A percentile compares a stretch with the other conserved stretches of the same genome.
Conservation (phyloP, 495 filamentous ascomycete species). For the Bacidia rubella region DNA sequence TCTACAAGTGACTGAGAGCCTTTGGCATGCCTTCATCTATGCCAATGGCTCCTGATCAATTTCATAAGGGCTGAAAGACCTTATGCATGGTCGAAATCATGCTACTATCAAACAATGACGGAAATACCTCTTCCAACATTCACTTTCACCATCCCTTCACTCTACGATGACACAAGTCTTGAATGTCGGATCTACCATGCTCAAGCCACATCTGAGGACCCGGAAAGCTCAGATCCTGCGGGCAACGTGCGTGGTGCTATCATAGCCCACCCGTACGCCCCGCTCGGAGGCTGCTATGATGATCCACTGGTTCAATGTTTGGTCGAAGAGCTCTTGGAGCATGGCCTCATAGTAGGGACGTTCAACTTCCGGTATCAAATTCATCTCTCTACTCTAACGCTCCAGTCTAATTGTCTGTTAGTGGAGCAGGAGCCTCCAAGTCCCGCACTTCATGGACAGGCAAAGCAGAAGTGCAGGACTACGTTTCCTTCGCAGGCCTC, state of each 20-base stretch:
- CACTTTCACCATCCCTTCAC: constrained; percentile 67
- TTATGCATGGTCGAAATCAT: not conserved
- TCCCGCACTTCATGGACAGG: constrained; percentile 78
- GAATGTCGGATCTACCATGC: constrained; percentile 61
- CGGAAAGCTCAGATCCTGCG: constrained; percentile 1
- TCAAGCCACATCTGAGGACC: not conserved
- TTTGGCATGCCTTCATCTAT: no score
- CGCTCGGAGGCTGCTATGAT: constrained; percentile 74
- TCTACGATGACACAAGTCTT: constrained; percentile 61
- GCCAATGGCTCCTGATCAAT: no score
- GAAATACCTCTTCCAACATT: constrained; percentile 43
- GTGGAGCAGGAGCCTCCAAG: constrained; percentile 63
- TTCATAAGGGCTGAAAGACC: no score
- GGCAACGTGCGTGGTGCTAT: constrained; percentile 52
- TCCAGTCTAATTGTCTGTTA: constrained; percentile 20
- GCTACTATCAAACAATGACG: constrained; percentile 2
- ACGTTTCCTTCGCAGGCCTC: constrained; percentile 65
- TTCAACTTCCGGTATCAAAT: constrained; percentile 77
- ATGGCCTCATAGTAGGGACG: constrained; percentile 65
- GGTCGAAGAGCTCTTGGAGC: constrained; percentile 45
- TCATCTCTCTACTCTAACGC: not conserved
- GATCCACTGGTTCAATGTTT: constrained; percentile 60
- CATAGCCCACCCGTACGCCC: constrained; percentile 82
- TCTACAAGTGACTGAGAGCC: no score
- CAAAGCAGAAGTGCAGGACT: constrained; percentile 67